Base-by-base conservation (phyloP, 352 stramenopile species). In the Thalassiosira mediterranea region DNA sequence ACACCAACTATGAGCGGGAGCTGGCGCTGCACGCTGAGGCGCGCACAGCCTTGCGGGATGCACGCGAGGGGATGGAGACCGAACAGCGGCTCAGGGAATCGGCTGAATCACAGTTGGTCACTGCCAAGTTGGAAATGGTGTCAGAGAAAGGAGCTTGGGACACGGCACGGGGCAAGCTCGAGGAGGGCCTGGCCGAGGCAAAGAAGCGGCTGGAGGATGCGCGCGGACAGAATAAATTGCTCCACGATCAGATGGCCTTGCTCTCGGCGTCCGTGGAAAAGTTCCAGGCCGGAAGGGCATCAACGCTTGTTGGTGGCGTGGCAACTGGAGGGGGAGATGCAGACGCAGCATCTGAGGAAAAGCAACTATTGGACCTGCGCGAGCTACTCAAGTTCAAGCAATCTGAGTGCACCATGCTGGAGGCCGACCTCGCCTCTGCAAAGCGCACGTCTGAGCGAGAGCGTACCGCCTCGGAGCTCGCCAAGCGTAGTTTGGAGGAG, bases 1-100 rank as follows among this genome's bases (percentile, higher is more conserved):
- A 75, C 23, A 49, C 57, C n/a, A 92, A 91, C 46, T 94, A 92
- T 42, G 84, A 92, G 52, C 77, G 85, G 23, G 88, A 94, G 76
- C 69, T 94, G 4, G 72, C 59, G 10, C 58, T 92, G 32, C 88
- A 94, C 70, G 62, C 88, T 13, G 71, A 84, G 26, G 85, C 87
- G 10, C 51, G 87, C 25, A 84, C 72, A n/a, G 70, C 75, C 17
- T 66, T 94, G 19, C 79, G 83, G 15, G 56, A 75, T 40, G 74
- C 75, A 51, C 77, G 78, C 10, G 81, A 84, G 37, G 56, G 83
- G 42, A 25, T 64, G 15, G 81, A 89, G 37, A 67, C 53, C 37
- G 83, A 90, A 37, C 63, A 68, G 58, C 57, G 61, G 37, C 46
- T 81, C 11, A 49, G 79, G 25, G 62, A 85, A n/a, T 61, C 53